phyloP scores from a whole-genome alignment of 2,329 filamentous ascomycete genomes.

The Colletotrichum sp. region DNA sequence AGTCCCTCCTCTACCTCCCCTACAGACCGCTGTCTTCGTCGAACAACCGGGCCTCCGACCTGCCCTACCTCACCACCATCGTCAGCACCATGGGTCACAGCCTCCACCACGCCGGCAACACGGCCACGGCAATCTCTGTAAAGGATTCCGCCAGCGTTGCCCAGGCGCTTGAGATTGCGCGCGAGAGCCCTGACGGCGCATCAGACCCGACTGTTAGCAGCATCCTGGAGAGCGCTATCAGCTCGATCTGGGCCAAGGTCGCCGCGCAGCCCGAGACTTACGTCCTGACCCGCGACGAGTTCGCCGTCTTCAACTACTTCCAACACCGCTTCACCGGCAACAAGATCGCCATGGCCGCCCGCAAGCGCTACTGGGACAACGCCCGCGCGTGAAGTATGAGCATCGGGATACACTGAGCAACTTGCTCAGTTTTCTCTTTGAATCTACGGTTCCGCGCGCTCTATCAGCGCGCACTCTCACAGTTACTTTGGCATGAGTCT shows the following conservation, averaged over 20 bases:
- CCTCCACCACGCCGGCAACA: conserved; percentile 21
- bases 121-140: conserved; percentile 20
- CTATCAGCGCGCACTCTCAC: neutral
- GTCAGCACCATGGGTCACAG: conserved; percentile 20
- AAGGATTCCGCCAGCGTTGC: conserved; percentile 50
- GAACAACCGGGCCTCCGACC: neutral
- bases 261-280: conserved; percentile 70
- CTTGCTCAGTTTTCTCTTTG: neutral
- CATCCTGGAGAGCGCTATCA: conserved; percentile 70
- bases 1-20: conserved; percentile 17
- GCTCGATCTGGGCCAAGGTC: conserved; percentile 72
- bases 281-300: conserved; percentile 78
- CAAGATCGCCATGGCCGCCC: conserved; percentile 50
- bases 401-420: neutral
- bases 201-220: conserved; percentile 66
- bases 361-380: conserved; percentile 60
- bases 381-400: conserved; percentile 35
- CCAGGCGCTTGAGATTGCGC: conserved; percentile 76
- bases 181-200: conserved; percentile 72
- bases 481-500: neutral
- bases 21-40: conserved; percentile 13
- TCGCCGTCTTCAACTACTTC: conserved; percentile 87
- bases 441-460: neutral
- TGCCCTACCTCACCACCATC: conserved; percentile 17
- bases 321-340: conserved; percentile 67